Evolutionary conservation across 805 yeast species (phyloP), one percentile per base, ranked within the genome.

Genomic region (Wickerhamomyces mucosus): DNA sequence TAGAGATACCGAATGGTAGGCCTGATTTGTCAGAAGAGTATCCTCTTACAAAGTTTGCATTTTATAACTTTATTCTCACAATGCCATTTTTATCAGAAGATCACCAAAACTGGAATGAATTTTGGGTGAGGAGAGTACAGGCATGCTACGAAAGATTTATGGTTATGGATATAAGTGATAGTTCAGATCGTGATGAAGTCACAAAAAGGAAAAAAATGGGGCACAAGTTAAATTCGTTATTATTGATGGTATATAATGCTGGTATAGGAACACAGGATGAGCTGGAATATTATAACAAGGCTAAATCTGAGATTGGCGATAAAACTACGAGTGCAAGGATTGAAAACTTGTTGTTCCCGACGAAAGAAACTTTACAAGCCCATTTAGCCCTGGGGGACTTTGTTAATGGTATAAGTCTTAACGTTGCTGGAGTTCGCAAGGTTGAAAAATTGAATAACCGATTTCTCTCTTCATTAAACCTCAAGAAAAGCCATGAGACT

Each of bases 61-160:
- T 88, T 50, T 53, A 63, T 29, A 60, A 72, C 27, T 78, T 77
- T 37, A 54, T 88, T 3, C 61, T 65, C 32, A 71, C 78, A 1
- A 79, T 89, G 44, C 97, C 98, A 1, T 78, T 86, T 47, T 60
- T 92, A 20, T 55, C 75, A 2, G 43, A 47, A 21, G 48, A 57
- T 17, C 33, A 51, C 28, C 52, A 55, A 1, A 57, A 66, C 25
- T 65, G 70, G 27, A 67, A 69, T 26, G 72, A 73, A 31, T 83
- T 89, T 47, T 89, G 96, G 96, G 72, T 72, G 31, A 64, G 61
- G 28, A 77, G 78, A 29, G 76, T 86, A 1, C 96, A 88, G 55
- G 76, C 77, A 17, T 84, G 88, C 47, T 71, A 79, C 47, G 94
- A 86, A 49, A 70, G 78, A 34, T 77, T 92, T 58, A 78, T 82